A percentile compares a stretch with the other conserved stretches of the same genome.
Conservation (phyloP, 2,329 filamentous ascomycete genomes). For the Trichoderma polysporum region DNA sequence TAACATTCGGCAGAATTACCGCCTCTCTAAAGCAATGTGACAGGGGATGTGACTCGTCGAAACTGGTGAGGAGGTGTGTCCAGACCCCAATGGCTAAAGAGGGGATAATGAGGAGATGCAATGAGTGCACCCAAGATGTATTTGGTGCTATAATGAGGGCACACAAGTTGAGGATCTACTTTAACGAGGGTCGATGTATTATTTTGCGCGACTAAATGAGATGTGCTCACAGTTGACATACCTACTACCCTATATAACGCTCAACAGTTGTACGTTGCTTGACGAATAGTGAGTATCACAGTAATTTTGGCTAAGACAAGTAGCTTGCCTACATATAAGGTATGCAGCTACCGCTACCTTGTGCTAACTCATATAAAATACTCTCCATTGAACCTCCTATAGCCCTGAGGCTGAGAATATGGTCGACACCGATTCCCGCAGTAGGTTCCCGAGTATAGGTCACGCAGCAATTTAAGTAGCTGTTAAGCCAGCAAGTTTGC, state of each 20-base stretch:
- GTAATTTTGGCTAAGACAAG: too few relatives aligned
- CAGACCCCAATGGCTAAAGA: not conserved
- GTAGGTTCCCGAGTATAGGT: too few relatives aligned
- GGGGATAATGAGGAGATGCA: not conserved
- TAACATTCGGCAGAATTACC: not conserved
- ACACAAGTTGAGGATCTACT: not conserved
- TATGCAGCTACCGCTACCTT: too few relatives aligned
- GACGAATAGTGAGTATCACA: too few relatives aligned
- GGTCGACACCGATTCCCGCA: too few relatives aligned
- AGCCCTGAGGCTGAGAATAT: too few relatives aligned
- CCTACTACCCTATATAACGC: not conserved
- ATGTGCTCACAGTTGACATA: not conserved
- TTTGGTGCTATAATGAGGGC: not conserved
- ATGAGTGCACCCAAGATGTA: not conserved
- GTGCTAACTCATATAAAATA: too few relatives aligned
- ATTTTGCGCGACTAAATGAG: not conserved
- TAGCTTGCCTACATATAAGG: too few relatives aligned
- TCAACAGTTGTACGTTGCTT: too few relatives aligned
- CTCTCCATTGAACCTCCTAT: too few relatives aligned
- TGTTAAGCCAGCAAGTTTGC: too few relatives aligned
- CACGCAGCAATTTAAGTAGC: too few relatives aligned
- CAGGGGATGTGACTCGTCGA: conserved; percentile 4
- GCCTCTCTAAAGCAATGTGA: not conserved
- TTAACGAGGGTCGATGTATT: not conserved
- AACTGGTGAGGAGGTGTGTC: not conserved